Conservation (phyloP, 2,329 filamentous ascomycete genomes). For the Aspergillus vadensis region DNA sequence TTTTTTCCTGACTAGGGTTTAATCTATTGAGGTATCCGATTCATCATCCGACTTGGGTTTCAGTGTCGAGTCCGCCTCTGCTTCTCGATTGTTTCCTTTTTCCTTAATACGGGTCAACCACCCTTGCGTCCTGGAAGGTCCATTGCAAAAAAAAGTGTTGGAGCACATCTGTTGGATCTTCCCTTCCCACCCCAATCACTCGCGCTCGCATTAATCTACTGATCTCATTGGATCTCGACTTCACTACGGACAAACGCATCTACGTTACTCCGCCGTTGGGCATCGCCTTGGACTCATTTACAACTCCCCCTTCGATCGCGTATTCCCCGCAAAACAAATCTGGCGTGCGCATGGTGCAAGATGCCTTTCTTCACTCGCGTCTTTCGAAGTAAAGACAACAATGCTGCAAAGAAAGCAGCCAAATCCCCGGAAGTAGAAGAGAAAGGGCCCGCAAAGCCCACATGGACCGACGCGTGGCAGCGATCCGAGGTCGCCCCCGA, state of each 20-base stretch:
- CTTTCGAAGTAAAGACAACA: conserved; percentile 75
- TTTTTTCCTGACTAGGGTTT: conserved; percentile 4
- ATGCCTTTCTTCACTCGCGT: conserved; percentile 64
- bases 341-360: conserved; percentile 19
- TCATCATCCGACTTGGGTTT: conserved; percentile 1
- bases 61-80: neutral
- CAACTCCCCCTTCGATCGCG: conserved; percentile 15
- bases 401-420: conserved; percentile 61
- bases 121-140: neutral
- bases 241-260: neutral
- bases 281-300: conserved; percentile 13
- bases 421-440: conserved; percentile 54
- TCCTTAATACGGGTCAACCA: conserved; percentile 6
- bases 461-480: conserved; percentile 86
- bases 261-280: conserved; percentile 11
- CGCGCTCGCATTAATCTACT: neutral
- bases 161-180: neutral
- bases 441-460: conserved; percentile 66
- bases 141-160: neutral
- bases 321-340: conserved; percentile 17
- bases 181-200: neutral
- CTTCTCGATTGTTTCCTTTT: conserved; percentile 4
- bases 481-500: conserved; percentile 81
- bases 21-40: conserved; percentile 15
- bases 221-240: neutral